Percentiles rank a stretch among this genome's conserved stretches.
Conservation (phyloP, 345 rosid species). For the Lumnitzera littorea region DNA sequence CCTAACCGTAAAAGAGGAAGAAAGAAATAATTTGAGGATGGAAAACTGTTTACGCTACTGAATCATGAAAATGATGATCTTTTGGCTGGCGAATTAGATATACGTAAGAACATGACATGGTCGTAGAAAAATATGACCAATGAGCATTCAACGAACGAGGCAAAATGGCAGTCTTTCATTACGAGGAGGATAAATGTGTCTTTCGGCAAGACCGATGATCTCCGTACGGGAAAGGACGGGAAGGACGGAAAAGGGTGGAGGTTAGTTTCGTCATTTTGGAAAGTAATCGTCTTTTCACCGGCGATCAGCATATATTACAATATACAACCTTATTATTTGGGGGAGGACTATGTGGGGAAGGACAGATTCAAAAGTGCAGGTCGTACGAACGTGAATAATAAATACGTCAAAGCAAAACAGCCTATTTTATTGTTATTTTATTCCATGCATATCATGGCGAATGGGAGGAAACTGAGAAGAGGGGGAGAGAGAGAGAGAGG, state of each 20-base stretch:
- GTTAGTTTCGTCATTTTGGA: constrained; percentile 8
- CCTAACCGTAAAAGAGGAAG: too few species aligned
- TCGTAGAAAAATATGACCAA: too few species aligned
- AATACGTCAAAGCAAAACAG: too few species aligned
- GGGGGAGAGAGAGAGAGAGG: too few species aligned
- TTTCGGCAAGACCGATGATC: not conserved
- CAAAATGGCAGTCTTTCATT: not conserved
- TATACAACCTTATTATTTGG: constrained; percentile 11
- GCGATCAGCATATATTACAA: not conserved
- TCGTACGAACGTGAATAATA: not conserved
- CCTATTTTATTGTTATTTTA: too few species aligned
- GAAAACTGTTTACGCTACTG: too few species aligned
- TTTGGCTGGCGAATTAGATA: too few species aligned
- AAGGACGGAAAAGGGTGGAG: constrained; percentile 16
- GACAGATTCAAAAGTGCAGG: constrained; percentile 36
- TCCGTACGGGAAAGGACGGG: constrained; percentile 34
- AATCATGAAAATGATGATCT: too few species aligned
- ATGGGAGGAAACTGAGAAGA: too few species aligned
- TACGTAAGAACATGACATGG: too few species aligned
- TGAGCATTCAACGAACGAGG: not conserved
- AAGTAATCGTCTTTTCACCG: not conserved
- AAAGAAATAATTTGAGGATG: too few species aligned
- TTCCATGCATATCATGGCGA: too few species aligned
- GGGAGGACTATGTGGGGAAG: constrained; percentile 40
- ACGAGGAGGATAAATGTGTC: constrained; percentile 4